Conservation (phyloP, 2,329 filamentous ascomycete genomes). For the Hypoxylon sp. region DNA sequence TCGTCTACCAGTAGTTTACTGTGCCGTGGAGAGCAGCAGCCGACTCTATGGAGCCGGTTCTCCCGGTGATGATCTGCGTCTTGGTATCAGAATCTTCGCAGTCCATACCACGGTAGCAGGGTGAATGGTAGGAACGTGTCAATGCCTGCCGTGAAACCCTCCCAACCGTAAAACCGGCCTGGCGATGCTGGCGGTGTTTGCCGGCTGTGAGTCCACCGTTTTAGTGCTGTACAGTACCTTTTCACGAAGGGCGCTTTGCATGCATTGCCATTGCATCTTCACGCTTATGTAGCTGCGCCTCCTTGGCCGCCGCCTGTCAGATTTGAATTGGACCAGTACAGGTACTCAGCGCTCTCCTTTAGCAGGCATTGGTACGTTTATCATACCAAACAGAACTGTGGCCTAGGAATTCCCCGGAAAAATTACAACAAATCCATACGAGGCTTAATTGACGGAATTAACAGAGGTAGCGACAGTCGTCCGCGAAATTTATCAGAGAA, state of each 20-base stretch:
- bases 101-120: conserved; percentile 32
- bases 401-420: conserved; percentile 33
- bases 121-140: conserved; percentile 40
- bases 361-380: conserved; percentile 21
- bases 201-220: conserved; percentile 37
- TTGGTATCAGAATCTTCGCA: conserved; percentile 32
- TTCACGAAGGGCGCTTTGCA: conserved; percentile 19
- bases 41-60: conserved; percentile 35
- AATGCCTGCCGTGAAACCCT: conserved; percentile 40
- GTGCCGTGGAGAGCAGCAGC: conserved; percentile 13
- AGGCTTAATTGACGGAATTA: conserved; percentile 5
- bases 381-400: conserved; percentile 15
- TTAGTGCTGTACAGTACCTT: conserved; percentile 27
- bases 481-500: conserved; percentile 6
- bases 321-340: conserved; percentile 33
- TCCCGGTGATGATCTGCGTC: conserved; percentile 37
- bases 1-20: conserved; percentile 20
- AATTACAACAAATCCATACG: conserved; percentile 12
- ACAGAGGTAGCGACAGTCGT: conserved; percentile 12
- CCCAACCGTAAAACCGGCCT: conserved; percentile 26
- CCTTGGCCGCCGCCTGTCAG: conserved; percentile 40
- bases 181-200: conserved; percentile 30
- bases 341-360: conserved; percentile 19
- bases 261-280: conserved; percentile 21
- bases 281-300: conserved; percentile 45